Evolutionary conservation across 805 yeast genomes (phyloP), one percentile per base, ranked within the genome.

Genomic region (Tetrapisispora iriomotensis): DNA sequence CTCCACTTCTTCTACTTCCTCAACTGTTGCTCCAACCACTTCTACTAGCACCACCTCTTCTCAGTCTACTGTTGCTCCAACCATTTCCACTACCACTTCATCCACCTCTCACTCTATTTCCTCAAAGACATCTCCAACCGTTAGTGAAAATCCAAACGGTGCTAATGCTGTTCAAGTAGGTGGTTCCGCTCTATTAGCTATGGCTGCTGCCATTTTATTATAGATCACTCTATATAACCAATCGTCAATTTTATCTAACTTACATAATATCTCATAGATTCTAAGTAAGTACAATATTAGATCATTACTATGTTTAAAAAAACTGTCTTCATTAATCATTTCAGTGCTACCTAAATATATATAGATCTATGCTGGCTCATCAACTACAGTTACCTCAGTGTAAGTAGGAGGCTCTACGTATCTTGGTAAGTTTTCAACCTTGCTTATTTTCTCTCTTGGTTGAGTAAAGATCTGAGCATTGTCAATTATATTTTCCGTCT

Each of bases 81-180:
- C 59, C 14, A 36, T 60, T 25, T 39, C 56, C 8, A 45, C 53
- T 34, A 8, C 37, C n/a, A 33, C 36, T 28, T 28, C 30, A 8
- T 74, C 81, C 43, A 56, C 77, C 29, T 71, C 72, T 44, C 54
- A 69, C n/a, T 25, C 29, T 39, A 63, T 67, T 23, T 57, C 71
- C 17, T 52, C 66, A 42, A 39, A 12, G 5, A 6, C n/a, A n/a
- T 10, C 17, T n/a, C 62, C 19, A 55, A 22, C 34, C n/a, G 23
- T 44, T 21, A 39, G 75, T 69, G 55, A 65, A 81, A 53, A 45
- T n/a, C 42, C 43, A 26, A 53, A 46, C 45, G 52, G 51, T 38
- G 62, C 53, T 44, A 45, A 51, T 43, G 40, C 42, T 20, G 41
- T 54, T 37, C 49, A 49, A 37, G 54, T 48, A 29, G 51, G 45